phyloP scores from a whole-genome alignment of 2,329 filamentous ascomycete genomes.

The Metarhizium anisopliae region DNA sequence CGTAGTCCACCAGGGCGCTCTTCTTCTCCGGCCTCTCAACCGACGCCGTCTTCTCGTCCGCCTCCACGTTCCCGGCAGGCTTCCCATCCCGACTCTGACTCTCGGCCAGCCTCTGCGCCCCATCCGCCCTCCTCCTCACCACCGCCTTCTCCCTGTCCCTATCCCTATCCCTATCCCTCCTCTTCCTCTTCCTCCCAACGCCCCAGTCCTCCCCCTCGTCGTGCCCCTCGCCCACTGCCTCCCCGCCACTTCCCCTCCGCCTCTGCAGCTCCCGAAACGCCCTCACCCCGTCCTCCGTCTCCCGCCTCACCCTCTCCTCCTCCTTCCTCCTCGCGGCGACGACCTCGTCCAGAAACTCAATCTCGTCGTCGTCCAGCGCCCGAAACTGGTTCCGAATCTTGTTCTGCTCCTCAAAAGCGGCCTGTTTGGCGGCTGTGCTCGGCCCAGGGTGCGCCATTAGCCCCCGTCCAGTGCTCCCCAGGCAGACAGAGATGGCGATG shows the following conservation, averaged over 20 bases:
- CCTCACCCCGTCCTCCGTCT: constrained; percentile 48
- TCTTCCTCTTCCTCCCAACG: constrained; percentile 26
- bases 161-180: constrained; percentile 24
- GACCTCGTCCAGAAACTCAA: constrained; percentile 62
- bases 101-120: constrained; percentile 5
- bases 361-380: constrained; percentile 68
- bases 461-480: neutral
- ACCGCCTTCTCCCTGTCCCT: constrained; percentile 27
- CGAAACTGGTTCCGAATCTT: constrained; percentile 69
- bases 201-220: constrained; percentile 21
- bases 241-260: constrained; percentile 17
- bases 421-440: constrained; percentile 62
- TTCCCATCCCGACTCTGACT: constrained; percentile 5
- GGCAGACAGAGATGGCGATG: neutral
- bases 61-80: constrained; percentile 7
- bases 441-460: neutral
- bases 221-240: constrained; percentile 8
- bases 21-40: neutral
- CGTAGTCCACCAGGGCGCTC: constrained; percentile 43
- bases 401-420: constrained; percentile 67
- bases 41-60: constrained; percentile 6
- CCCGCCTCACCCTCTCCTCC: constrained; percentile 43
- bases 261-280: constrained; percentile 45
- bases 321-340: constrained; percentile 38
- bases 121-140: constrained; percentile 16